phyloP scores from a whole-genome alignment of 2,329 filamentous ascomycete genomes.

The Hypoxylon sp. region DNA sequence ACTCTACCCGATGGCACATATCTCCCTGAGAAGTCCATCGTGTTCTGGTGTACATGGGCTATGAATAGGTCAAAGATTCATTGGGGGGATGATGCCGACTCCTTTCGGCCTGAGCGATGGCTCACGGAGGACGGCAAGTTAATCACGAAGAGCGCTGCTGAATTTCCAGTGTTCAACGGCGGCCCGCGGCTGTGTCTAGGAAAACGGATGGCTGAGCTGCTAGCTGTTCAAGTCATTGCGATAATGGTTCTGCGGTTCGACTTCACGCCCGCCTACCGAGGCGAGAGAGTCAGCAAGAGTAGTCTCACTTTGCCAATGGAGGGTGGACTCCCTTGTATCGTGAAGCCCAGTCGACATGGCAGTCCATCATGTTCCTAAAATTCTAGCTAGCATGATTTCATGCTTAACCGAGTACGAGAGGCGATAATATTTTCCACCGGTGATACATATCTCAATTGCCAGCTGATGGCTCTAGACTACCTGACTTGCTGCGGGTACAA shows the following conservation, averaged over 20 bases:
- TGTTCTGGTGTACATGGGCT: conserved; percentile 74
- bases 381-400: no score
- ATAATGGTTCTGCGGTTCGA: conserved; percentile 63
- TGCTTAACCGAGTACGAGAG: no score
- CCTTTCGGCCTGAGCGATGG: conserved; percentile 69
- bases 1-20: conserved; percentile 71
- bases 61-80: conserved; percentile 68
- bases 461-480: no score
- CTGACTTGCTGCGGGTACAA: neutral
- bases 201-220: conserved; percentile 72
- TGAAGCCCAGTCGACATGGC: conserved; percentile 42
- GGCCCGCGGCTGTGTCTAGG: conserved; percentile 71
- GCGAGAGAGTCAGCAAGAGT: conserved; percentile 66
- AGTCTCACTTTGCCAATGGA: conserved; percentile 74
- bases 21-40: conserved; percentile 64
- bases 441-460: no score
- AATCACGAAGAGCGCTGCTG: conserved; percentile 61
- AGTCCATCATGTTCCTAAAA: neutral
- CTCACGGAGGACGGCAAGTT: conserved; percentile 57
- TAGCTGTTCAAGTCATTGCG: conserved; percentile 68
- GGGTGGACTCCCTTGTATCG: conserved; percentile 65
- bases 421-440: no score
- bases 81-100: conserved; percentile 68
- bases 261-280: conserved; percentile 58
- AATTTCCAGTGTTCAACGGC: conserved; percentile 75